Conservation (phyloP, 75 land plant genomes). For the Gnetum montanum region DNA sequence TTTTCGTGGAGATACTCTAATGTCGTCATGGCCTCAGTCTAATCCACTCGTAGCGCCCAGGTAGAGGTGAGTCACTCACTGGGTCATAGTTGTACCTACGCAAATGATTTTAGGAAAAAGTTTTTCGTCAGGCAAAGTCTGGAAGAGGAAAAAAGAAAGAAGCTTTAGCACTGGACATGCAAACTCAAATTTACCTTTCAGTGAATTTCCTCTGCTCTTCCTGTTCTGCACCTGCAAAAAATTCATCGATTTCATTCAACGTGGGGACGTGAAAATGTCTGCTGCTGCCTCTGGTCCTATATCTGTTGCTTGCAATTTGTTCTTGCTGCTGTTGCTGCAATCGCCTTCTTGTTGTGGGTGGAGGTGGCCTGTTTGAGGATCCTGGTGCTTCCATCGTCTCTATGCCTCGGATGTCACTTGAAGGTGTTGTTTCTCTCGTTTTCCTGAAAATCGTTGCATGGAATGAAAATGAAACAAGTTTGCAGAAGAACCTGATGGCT, state of each 20-base stretch:
- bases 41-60: conserved; percentile 46
- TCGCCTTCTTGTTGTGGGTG: conserved; percentile 3
- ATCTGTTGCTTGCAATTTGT: not conserved
- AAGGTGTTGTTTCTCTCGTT: conserved; percentile 54
- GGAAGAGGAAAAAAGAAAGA: not conserved
- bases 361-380: conserved; percentile 20
- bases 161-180: not conserved
- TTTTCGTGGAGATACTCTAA: no score
- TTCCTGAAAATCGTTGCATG: conserved; percentile 8
- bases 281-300: no score
- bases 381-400: conserved; percentile 32
- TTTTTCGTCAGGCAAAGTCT: not conserved
- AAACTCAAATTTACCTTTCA: conserved; percentile 36
- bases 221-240: conserved; percentile 46
- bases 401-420: conserved; percentile 29
- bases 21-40: conserved; percentile 10
- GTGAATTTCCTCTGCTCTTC: conserved; percentile 33
- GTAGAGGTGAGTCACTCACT: conserved; percentile 28
- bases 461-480: not conserved
- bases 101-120: not conserved
- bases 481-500: not conserved
- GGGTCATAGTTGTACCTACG: conserved; percentile 46
- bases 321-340: conserved; percentile 5
- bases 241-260: conserved; percentile 49
- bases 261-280: conserved; percentile 24